Base-by-base conservation (phyloP, 805 yeast species). In the Candida tallmaniae region DNA sequence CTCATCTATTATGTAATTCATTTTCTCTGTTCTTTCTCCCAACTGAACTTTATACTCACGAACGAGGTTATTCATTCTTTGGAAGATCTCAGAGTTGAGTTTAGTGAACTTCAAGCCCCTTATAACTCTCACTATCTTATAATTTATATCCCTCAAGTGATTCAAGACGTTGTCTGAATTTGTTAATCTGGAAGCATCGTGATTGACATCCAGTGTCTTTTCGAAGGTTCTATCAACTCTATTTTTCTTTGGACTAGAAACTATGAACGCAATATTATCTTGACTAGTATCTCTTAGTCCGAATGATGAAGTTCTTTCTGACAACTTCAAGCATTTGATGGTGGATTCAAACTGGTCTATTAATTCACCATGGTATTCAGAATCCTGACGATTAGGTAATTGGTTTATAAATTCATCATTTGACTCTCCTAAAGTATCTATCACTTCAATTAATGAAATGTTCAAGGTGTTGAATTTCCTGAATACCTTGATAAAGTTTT, bases 21-120 rank as follows among this genome's bases (percentile, higher is more conserved):
- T 54, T 30, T 41, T 47, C 5, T 40, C 35, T 29, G 38, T 46
- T 28, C 73, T 44, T 13, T 25, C 22, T 1, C 36, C 36, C 2
- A 60, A 34, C 32, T 62, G 66, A 4, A 27, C 33, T 18, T 56
- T 56, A 20, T 58, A 56, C 14, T 30, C 31, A 8, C 51, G 54
- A 8, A 60, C 52, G 32, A 55, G 63, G 13, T 29, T 36, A 28
- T 46, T 50, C 2, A 66, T 33, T 2, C 36, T 41, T 4, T 42
- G 7, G 1, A 62, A 31, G 2, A 55, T 37, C 1, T 61, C 66
- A 11, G 44, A 48, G 2, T 66, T 52, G n/a, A 67, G 48, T 34
- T 63, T 65, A 23, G 70, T 57, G 13, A 64, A 36, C 32, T 56
- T 62, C 27, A 66, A 48, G 6, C 54, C 44, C 13, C 70, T 47